phyloP scores from a whole-genome alignment of 2,329 filamentous ascomycete genomes.

The Hymenoscyphus fraxineus region DNA sequence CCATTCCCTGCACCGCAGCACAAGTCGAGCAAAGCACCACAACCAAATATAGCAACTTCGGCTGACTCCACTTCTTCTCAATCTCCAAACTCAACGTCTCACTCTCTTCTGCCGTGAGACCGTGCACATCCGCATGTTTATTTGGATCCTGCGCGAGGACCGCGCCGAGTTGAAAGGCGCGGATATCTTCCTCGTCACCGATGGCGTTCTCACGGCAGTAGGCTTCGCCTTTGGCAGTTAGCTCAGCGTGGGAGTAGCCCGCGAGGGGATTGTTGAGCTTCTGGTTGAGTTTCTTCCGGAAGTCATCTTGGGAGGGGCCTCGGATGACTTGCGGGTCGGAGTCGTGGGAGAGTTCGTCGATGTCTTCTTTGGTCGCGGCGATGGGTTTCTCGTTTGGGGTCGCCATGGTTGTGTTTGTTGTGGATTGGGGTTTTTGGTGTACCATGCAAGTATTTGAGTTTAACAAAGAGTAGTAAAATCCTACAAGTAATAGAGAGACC shows the following conservation, averaged over 20 bases:
- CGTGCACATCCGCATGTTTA: conserved; percentile 47
- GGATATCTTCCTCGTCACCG: conserved; percentile 51
- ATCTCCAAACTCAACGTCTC: conserved; percentile 56
- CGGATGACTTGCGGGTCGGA: no score
- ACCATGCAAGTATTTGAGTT: no score
- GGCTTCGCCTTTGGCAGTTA: conserved; percentile 52
- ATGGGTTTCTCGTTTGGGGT: no score
- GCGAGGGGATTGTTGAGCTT: conserved; percentile 52
- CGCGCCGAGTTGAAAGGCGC: conserved; percentile 57
- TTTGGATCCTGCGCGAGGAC: conserved; percentile 47
- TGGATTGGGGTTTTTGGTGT: no score
- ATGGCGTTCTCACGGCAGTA: conserved; percentile 56
- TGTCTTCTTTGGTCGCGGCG: no score
- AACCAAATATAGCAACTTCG: conserved; percentile 60
- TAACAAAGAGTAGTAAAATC: no score
- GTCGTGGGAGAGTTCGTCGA: no score
- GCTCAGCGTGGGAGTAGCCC: conserved; percentile 45
- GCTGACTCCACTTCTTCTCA: conserved; percentile 66
- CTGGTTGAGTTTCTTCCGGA: conserved; percentile 38
- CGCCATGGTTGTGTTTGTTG: no score
- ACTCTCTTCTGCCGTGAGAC: conserved; percentile 56
- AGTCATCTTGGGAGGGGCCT: conserved; percentile 9
- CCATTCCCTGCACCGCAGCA: conserved; percentile 68
- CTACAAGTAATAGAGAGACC: no score
- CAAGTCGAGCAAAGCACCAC: conserved; percentile 64